Base-by-base conservation (phyloP, 768 basidiomycete genomes). In the Paxillus rubicundulus region DNA sequence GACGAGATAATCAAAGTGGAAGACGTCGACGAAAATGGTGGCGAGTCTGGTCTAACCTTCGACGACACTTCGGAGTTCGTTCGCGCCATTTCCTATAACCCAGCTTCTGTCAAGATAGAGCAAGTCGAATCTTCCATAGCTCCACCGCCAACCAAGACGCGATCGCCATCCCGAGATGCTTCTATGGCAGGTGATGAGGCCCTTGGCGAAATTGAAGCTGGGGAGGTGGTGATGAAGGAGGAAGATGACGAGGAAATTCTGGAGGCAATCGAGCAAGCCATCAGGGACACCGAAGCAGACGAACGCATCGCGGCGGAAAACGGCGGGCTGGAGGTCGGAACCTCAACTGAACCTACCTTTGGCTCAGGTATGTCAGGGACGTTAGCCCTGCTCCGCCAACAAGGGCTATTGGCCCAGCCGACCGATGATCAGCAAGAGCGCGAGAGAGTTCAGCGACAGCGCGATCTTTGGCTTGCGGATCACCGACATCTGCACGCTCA, bases 11-110 rank as follows among this genome's bases (percentile, higher is more conserved):
- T 80, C 53, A 78, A 81, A 41, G 69, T 74, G 13, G 82, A 80
- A 59, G 78, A 74, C 33, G 74, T 61, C 5, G 80, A 76, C 20
- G 76, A 70, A 2, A 70, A 72, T 16, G 74, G 69, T 17, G 45
- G 50, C 9, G 53, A 61, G 28, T 54, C 59, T 13, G 88, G 87
- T 18, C 75, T 98, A 30, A 89, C 88, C 0, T 93, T 99, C 56
- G 95, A 98, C 64, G 95, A 98, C 60, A 98, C 96, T 0, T 92
- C 93, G 1, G 96, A 98, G 68, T 99, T 99, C 58, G 91, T 98
- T 37, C 85, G 94, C 16, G 85, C 85, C 14, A 89, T 92, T 43
- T 82, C 84, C 2, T 84, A 82, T 56, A 82, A 84, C 57, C 84
- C 86, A 0, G 67, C 79, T 1, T 71, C 74, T 37, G 75, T 76